Percentiles rank a stretch among this genome's conserved stretches.
phyloP scores from a whole-genome alignment of 345 rosid genomes.

The Pugionium dolabratum region DNA sequence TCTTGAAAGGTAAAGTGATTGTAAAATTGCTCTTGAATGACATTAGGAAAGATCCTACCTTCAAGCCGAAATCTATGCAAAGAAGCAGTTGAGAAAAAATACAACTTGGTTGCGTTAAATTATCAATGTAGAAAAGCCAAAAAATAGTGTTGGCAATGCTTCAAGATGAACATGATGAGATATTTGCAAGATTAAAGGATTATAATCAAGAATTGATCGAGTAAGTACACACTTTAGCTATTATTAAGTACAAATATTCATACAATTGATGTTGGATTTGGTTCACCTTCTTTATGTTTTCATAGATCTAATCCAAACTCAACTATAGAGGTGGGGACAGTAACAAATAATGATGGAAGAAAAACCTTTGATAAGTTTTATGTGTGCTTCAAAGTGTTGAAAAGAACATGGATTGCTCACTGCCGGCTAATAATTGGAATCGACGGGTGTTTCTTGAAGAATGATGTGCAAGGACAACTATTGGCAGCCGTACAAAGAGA shows the following conservation, averaged over 20 bases:
- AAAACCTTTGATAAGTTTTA: not conserved
- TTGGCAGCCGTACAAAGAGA: too few species aligned
- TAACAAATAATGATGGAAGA: not conserved
- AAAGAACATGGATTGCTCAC: not conserved
- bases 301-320: not conserved
- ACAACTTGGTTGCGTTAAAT: not conserved
- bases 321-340: not conserved
- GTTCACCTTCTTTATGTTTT: too few species aligned
- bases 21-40: not conserved
- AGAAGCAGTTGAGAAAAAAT: accelerated
- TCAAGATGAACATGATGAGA: not conserved
- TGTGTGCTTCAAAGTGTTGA: not conserved
- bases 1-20: not conserved
- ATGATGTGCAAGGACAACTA: too few species aligned
- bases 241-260: too few species aligned
- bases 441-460: not conserved
- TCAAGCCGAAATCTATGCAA: not conserved
- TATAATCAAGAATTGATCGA: not conserved
- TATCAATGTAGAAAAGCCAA: not conserved
- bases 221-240: not conserved
- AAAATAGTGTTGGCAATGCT: not conserved
- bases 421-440: not conserved
- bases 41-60: not conserved
- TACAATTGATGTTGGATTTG: not conserved
- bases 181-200: not conserved